Conservation (phyloP, 805 yeast genomes). For the Zygoascus bituminiphila region DNA sequence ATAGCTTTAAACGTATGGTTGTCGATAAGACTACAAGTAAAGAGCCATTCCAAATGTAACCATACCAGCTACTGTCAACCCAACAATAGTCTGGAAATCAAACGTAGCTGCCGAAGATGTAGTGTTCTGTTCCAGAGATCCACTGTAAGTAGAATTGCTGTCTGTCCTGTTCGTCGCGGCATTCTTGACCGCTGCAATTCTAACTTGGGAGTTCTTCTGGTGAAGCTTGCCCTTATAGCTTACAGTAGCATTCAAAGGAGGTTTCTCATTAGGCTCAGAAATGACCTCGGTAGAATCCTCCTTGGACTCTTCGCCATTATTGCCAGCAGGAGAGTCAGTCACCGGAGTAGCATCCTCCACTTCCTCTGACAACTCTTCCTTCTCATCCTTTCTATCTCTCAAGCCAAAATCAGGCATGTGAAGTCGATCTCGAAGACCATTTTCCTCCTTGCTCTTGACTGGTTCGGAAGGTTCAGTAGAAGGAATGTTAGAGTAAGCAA, state of each 20-base stretch:
- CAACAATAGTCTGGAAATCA: not conserved
- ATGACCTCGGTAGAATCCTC: not conserved
- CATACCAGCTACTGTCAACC: not conserved
- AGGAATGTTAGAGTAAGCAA: not conserved
- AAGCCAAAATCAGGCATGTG: not conserved
- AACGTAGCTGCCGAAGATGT: not conserved
- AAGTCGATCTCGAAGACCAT: not conserved
- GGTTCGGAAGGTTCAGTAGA: not conserved
- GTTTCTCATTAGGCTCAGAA: not conserved
- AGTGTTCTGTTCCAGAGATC: not conserved
- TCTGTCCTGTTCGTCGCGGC: not conserved
- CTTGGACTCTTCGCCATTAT: not conserved
- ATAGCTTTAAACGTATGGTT: too few relatives aligned
- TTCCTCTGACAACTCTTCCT: not conserved
- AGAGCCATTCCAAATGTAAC: not conserved
- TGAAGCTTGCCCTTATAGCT: not conserved
- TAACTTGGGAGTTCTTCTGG: not conserved
- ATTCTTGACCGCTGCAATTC: not conserved
- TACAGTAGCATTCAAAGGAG: not conserved
- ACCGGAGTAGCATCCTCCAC: not conserved
- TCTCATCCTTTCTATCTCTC: not conserved
- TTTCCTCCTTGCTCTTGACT: not conserved
- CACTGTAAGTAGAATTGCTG: not conserved
- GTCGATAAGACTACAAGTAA: too few relatives aligned
- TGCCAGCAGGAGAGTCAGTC: not conserved